These are phyloP conservation scores for Strigomonas galati DNA, from an alignment of 208 protist genomes.

Conservation along the genomic window DNA sequence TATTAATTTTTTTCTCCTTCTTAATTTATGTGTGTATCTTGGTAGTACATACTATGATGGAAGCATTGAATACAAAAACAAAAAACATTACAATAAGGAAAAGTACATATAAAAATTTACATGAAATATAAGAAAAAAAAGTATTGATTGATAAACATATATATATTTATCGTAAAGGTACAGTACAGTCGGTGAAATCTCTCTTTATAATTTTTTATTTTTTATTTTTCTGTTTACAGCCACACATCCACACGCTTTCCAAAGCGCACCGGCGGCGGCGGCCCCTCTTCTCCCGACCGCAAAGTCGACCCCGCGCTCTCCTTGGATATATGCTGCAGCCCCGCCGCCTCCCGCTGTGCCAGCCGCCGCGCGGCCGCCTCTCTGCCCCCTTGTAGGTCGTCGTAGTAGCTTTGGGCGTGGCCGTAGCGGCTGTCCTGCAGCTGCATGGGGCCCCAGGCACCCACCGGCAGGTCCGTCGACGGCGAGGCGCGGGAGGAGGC, in stretches of 20 bases:
- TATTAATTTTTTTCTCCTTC: background rate
- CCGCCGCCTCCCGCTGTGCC: background rate
- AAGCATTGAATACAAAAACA: no score
- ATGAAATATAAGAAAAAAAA: constrained; percentile 12
- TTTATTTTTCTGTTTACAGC: constrained; percentile 10
- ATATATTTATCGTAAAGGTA: background rate
- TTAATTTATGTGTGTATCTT: no score
- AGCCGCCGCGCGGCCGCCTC: background rate
- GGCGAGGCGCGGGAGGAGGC: no score
- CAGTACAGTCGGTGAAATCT: background rate
- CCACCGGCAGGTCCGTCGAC: background rate
- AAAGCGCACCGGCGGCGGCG: background rate
- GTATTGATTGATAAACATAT: background rate
- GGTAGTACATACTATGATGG: no score
- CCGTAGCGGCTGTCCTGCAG: background rate
- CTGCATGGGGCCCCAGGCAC: background rate
- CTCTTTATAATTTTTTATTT: constrained; percentile 7
- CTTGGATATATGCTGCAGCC: background rate
- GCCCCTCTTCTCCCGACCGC: no score
- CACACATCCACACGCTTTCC: constrained; percentile 39
- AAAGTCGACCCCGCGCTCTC: background rate
- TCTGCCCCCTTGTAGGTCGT: background rate
- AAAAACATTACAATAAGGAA: no score
- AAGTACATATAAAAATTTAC: no score
- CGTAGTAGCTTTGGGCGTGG: background rate